A percentile compares a stretch with the other conserved stretches of the same genome.
Evolutionary conservation across 2,329 filamentous ascomycete species (phyloP).

Genomic region (Pseudogymnoascus pannorum): DNA sequence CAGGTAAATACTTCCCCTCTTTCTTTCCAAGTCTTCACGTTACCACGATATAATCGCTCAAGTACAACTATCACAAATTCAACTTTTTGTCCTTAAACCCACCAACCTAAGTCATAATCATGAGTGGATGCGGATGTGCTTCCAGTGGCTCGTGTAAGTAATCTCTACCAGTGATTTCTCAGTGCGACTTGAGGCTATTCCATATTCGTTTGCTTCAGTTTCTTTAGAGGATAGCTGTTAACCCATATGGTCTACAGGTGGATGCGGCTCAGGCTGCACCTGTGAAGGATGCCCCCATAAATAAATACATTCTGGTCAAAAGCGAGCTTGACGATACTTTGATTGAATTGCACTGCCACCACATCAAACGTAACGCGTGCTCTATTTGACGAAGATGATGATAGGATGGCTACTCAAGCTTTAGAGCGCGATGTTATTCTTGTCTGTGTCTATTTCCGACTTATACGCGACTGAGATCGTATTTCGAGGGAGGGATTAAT

Average conservation of each 20-base stretch:
- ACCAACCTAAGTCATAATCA: not conserved
- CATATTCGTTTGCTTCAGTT: not conserved
- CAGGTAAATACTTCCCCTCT: not conserved
- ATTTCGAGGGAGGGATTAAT: not conserved
- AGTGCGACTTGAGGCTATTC: not conserved
- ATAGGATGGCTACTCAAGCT: not conserved
- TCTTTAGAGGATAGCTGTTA: not conserved
- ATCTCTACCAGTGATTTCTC: not conserved
- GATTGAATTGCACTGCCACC: not conserved
- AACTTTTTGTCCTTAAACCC: not conserved
- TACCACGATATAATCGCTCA: not conserved
- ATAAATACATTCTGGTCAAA: not conserved
- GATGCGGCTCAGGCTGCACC: not conserved
- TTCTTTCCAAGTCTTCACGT: not conserved
- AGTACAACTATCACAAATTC: not conserved
- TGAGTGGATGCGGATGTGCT: constrained; percentile 1
- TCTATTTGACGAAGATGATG: not conserved
- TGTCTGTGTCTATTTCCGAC: not conserved
- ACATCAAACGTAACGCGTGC: not conserved
- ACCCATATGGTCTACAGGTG: not conserved
- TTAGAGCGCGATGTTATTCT: not conserved
- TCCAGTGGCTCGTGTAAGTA: not conserved
- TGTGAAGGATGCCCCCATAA: not conserved
- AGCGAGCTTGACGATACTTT: not conserved
- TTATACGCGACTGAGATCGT: not conserved